These are phyloP conservation scores for Aspergillus latus DNA, from an alignment of 2,329 filamentous ascomycete genomes.

Conservation along the genomic window DNA sequence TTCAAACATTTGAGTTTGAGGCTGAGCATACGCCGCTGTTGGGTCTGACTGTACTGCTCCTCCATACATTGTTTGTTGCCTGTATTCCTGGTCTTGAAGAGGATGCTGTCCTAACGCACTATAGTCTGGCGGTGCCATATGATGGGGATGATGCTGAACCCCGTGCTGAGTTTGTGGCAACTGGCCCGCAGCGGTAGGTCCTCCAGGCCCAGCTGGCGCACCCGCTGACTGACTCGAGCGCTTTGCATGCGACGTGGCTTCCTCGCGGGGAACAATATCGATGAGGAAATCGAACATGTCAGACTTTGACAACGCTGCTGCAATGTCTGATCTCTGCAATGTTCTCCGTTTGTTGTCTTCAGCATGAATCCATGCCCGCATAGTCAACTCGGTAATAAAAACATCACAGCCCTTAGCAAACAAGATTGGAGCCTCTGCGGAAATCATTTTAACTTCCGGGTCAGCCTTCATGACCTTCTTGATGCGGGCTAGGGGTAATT, in stretches of 20 bases:
- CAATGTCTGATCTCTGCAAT: slow-evolving; percentile 92
- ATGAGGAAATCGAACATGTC: slow-evolving; percentile 99
- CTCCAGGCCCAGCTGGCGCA: slow-evolving; percentile 52
- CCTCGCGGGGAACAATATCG: slow-evolving; percentile 95
- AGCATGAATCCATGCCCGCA: slow-evolving; percentile 99
- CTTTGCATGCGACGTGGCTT: slow-evolving; percentile 83
- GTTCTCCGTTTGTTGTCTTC: slow-evolving; percentile 98
- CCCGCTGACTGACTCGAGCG: slow-evolving; percentile 55
- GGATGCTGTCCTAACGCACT: slow-evolving; percentile 64
- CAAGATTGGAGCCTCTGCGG: slow-evolving; percentile 92
- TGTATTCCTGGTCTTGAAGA: slow-evolving; percentile 75
- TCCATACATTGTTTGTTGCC: slow-evolving; percentile 77
- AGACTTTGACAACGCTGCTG: slow-evolving; percentile 90
- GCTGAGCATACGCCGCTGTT: slow-evolving; percentile 71
- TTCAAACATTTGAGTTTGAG: slow-evolving; percentile 75
- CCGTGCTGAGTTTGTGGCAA: slow-evolving; percentile 46
- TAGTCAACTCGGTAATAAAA: slow-evolving; percentile 97
- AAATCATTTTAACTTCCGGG: slow-evolving; percentile 99
- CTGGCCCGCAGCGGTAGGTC: slow-evolving; percentile 35
- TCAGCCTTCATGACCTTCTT: slow-evolving; percentile 99
- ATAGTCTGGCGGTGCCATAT: slow-evolving; percentile 56
- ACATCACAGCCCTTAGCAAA: slow-evolving; percentile 99
- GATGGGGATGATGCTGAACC: slow-evolving; percentile 55
- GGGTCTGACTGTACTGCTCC: slow-evolving; percentile 74
- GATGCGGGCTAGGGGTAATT: slow-evolving; percentile 93